Evolutionary conservation across 192 early-diverging fungal species (phyloP), one percentile per base, ranked within the genome.

Genomic region (Coemansia furcata): DNA sequence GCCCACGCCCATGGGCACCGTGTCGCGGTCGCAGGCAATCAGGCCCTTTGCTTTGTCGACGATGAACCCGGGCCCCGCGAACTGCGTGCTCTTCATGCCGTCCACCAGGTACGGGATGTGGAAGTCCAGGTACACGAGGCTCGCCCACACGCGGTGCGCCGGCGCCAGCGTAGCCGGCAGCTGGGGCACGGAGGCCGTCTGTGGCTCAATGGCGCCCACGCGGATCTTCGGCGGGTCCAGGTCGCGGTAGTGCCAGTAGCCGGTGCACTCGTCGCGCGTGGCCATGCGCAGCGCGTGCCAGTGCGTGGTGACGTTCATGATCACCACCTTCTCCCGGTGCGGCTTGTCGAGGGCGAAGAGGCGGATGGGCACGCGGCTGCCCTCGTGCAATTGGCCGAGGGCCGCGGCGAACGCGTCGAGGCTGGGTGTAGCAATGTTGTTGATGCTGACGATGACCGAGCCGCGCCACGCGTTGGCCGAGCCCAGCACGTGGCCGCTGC

Each of bases 221-320:
- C 37, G 58, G 17, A 85, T 78, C 0, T 75, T 64, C 15, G 69
- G 62, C 3, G 87, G 74, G 0, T 82, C 69, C 6, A 85, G 87
- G 26, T 92, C 86, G 3, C 69, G 76, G 82, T 88, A 94, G 37
- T 87, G 83, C 96, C 96, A 98, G 10, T 86, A 72, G 6, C 96
- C 96, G 17, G 91, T 92, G 14, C 23, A 62, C 72, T 89, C 86
- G 81, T 94, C 91, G 66, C 96, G 87, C 4, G 81, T 70, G 21
- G 93, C 91, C 66, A 95, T 57, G 63, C 92, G 80, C 76, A 94
- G 93, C 43, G 83, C 85, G 67, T 88, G 86, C 95, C 95, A 98
- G 71, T 95, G 94, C 62, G 93, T 84, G 69, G 95, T 90, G 8
- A 95, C 88, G 62, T 86, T 89, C 82, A 95, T 93, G 50, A 98